Evolutionary conservation across 1,139 yeast genomes (phyloP).

Genomic region (Hyphopichia khmerensis): DNA sequence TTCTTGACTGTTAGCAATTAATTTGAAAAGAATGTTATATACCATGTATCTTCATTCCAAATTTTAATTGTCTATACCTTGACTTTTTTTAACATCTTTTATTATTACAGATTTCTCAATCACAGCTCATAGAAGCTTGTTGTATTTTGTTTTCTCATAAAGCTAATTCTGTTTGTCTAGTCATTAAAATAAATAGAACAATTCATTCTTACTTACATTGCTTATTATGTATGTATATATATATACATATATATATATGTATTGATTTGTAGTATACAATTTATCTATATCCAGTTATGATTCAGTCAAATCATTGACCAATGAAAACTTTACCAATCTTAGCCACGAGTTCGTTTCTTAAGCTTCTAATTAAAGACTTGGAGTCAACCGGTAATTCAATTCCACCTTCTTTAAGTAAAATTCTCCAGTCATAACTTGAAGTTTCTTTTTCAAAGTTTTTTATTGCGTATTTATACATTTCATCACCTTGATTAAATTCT

Average conservation of each 20-base stretch:
- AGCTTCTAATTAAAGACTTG: constrained; percentile 20
- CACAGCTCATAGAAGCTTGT: neutral
- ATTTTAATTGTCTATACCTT: neutral
- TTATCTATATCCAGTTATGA: too few species aligned
- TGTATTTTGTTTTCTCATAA: neutral
- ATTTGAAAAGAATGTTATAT: too few species aligned
- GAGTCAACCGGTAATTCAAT: constrained; percentile 23
- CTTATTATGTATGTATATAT: neutral
- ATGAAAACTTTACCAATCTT: constrained; percentile 44
- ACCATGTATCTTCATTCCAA: neutral
- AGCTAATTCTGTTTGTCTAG: neutral
- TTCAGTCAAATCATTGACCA: neutral
- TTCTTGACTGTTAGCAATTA: too few species aligned
- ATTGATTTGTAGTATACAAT: neutral
- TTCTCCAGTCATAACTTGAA: constrained; percentile 37
- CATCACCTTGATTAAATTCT: constrained; percentile 30
- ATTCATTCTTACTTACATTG: neutral
- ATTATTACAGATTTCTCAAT: neutral
- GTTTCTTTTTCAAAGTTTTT: constrained; percentile 19
- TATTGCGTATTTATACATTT: constrained; percentile 31
- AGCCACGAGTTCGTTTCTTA: constrained; percentile 33
- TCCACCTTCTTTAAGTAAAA: constrained; percentile 13
- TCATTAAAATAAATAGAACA: neutral
- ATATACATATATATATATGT: too few species aligned
- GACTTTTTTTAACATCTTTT: neutral